Base-by-base conservation (phyloP, 805 yeast species). In the Yamadazyma sp. region DNA sequence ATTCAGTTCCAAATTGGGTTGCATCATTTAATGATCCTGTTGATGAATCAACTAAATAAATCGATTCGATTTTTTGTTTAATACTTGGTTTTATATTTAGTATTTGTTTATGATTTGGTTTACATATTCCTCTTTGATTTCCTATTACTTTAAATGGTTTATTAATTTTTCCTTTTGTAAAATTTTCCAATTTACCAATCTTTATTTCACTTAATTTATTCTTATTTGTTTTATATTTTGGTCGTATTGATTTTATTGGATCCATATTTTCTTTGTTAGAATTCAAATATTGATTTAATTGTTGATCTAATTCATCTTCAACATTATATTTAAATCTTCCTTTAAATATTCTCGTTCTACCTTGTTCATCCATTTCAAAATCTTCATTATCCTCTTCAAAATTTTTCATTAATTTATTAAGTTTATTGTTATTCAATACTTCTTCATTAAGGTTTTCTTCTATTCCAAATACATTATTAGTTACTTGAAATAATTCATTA, bases 1-100 rank as follows among this genome's bases (percentile, higher is more conserved):
- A 63, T 51, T 80, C 85, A 1, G 86, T 80, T 2, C 84, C 87
- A 55, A 75, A 80, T 44, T 70, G 73, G 3, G 86, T 80, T 7
- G 86, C 85, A 48, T 80, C 86, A 43, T 69, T 71, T 11, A 77
- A 48, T 38, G 62, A 62, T 0, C 85, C 84, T 24, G 80, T 76
- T 49, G 78, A 73, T 5, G 84, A 70, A 44, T 79, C 81, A 20
- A 80, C 84, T 29, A 79, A 57, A 45, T 70, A 66, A 30, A 76
- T 76, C 21, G 52, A 38, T 4, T 44, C 35, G 11, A 42, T 38
- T 18, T 43, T 38, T 32, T 48, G 40, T 35, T 52, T 55, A 15
- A 65, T 44, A 17, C 55, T 45, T 7, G 78, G 66, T 42, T 49
- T 64, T 4, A 53, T 46, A 1, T 61, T 58, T 21, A 45, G 49